Conservation (phyloP, 495 filamentous ascomycete genomes). For the Xylaria sp. region DNA sequence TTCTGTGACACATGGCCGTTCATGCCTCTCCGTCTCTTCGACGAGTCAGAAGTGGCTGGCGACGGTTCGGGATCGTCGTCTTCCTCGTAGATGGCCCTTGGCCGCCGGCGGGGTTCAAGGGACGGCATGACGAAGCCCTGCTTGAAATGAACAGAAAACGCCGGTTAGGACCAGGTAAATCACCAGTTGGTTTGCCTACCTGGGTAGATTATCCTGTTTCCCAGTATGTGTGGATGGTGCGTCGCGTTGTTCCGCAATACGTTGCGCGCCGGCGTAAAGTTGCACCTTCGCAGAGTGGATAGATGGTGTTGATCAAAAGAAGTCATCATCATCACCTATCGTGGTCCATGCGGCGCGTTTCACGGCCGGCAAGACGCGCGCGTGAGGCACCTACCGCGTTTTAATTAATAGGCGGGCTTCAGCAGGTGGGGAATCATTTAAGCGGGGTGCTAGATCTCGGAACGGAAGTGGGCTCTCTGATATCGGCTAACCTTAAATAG, state of each 20-base stretch:
- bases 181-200: not conserved
- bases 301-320: not conserved
- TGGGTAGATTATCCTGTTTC: not conserved
- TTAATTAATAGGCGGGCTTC: not conserved
- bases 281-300: not conserved
- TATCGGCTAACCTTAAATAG: not conserved
- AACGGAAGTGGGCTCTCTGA: not conserved
- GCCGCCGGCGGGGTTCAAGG: slow-evolving; percentile 39
- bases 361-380: not conserved
- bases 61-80: slow-evolving; percentile 43
- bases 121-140: slow-evolving; percentile 30
- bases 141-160: not conserved
- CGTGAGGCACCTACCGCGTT: slow-evolving; percentile 10
- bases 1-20: slow-evolving; percentile 26
- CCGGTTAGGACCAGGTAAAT: not conserved
- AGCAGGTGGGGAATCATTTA: slow-evolving; percentile 13
- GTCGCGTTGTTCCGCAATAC: not conserved
- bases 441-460: not conserved
- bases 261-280: not conserved
- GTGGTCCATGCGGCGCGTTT: slow-evolving; percentile 1
- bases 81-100: slow-evolving; percentile 45
- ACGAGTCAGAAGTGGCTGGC: slow-evolving; percentile 30
- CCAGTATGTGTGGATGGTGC: not conserved
- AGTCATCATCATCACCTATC: not conserved
- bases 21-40: slow-evolving; percentile 34